Percentiles rank a stretch among this genome's conserved stretches.
Evolutionary conservation across 1,284 basidiomycete genomes (phyloP).

Genomic region (Microbotryum saponariae): DNA sequence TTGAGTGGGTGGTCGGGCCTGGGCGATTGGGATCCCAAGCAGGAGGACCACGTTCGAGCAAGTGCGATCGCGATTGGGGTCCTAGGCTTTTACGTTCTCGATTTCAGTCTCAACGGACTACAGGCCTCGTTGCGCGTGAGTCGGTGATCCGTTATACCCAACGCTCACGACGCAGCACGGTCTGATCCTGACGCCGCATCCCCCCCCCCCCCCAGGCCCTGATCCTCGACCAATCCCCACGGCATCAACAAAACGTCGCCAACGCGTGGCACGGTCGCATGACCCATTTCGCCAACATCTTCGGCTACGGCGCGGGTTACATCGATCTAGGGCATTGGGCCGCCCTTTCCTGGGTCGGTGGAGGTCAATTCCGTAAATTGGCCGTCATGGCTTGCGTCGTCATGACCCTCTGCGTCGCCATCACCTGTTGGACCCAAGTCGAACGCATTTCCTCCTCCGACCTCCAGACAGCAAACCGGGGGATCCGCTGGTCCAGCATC

Average conservation of each 20-base stretch:
- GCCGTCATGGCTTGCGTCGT: slow-evolving; percentile 76
- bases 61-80: slow-evolving; percentile 77
- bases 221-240: slow-evolving; percentile 78
- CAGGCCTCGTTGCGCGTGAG: slow-evolving; percentile 31
- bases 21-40: slow-evolving; percentile 83
- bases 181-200: no score
- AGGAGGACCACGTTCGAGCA: slow-evolving; percentile 55
- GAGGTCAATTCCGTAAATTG: slow-evolving; percentile 91
- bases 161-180: no score
- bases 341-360: slow-evolving; percentile 62
- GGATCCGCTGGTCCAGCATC: no score
- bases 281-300: slow-evolving; percentile 87
- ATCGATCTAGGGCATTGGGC: slow-evolving; percentile 60
- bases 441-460: no score
- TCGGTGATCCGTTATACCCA: background rate
- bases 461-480: no score
- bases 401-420: slow-evolving; percentile 70
- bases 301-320: slow-evolving; percentile 74
- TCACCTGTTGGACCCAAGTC: slow-evolving; percentile 72
- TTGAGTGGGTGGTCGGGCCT: slow-evolving; percentile 67
- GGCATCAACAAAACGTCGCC: slow-evolving; percentile 75
- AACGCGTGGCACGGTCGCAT: slow-evolving; percentile 99
- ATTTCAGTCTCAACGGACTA: slow-evolving; percentile 76
- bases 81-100: slow-evolving; percentile 83
- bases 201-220: slow-evolving; percentile 43